phyloP scores from a whole-genome alignment of 257 asterid genomes.

The Osmanthus fragrans region DNA sequence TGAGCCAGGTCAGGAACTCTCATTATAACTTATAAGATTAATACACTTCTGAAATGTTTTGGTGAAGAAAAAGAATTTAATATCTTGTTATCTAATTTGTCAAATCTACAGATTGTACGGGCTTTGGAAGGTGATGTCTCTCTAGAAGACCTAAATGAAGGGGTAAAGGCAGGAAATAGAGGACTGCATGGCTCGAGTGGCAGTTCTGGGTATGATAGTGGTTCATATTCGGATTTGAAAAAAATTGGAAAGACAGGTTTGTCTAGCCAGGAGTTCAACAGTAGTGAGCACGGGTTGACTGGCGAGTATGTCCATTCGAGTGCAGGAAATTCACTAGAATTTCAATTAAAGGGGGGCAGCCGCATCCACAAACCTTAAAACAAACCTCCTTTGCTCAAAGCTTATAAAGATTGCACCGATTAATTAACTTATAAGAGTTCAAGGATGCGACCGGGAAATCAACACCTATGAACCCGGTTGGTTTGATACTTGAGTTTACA shows the following conservation, averaged over 20 bases:
- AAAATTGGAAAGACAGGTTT: constrained; percentile 37
- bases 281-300: constrained; percentile 48
- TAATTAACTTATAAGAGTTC: neutral
- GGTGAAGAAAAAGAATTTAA: neutral
- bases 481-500: too few relatives aligned
- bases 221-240: constrained; percentile 42
- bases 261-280: constrained; percentile 72
- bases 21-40: neutral
- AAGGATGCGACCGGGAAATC: neutral
- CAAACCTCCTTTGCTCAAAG: neutral
- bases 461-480: neutral
- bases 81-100: neutral
- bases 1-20: constrained; percentile 66
- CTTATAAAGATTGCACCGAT: neutral
- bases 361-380: constrained; percentile 24
- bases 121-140: constrained; percentile 61
- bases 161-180: constrained; percentile 32
- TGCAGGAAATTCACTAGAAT: constrained; percentile 38
- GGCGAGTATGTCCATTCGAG: constrained; percentile 39
- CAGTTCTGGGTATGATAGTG: constrained; percentile 49
- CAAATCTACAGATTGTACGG: constrained; percentile 43
- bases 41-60: neutral
- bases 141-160: constrained; percentile 45
- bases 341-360: constrained; percentile 10
- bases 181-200: constrained; percentile 40